Conservation (phyloP, 2,329 filamentous ascomycete genomes). For the Colletotrichum agaves region DNA sequence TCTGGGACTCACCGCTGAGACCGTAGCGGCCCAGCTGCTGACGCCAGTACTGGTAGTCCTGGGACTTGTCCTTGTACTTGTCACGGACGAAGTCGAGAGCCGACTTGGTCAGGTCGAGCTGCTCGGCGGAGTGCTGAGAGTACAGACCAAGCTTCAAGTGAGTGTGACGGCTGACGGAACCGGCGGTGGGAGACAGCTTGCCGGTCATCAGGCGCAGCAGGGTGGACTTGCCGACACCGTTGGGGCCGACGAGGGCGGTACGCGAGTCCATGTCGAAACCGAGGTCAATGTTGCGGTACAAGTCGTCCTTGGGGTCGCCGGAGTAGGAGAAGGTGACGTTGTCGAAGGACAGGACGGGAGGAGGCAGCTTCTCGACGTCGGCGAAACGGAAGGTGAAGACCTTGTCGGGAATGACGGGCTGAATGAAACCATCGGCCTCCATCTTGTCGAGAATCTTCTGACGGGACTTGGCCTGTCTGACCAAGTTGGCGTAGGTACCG, state of each 20-base stretch:
- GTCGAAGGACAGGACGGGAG: slow-evolving; percentile 95
- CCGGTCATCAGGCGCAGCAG: slow-evolving; percentile 96
- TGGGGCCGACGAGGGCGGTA: slow-evolving; percentile 95
- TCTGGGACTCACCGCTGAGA: slow-evolving; percentile 92
- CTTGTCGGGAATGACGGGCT: slow-evolving; percentile 84
- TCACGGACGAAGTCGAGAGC: slow-evolving; percentile 97
- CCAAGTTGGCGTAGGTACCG: slow-evolving; percentile 99
- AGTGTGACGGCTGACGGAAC: slow-evolving; percentile 89
- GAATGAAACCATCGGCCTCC: slow-evolving; percentile 99
- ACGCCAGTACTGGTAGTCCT: slow-evolving; percentile 99
- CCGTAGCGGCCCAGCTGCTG: slow-evolving; percentile 97
- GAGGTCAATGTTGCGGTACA: slow-evolving; percentile 96
- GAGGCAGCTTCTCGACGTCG: slow-evolving; percentile 98
- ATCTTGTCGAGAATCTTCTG: slow-evolving; percentile 99
- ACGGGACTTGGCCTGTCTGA: slow-evolving; percentile 97
- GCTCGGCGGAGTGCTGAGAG: slow-evolving; percentile 97
- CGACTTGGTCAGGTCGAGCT: slow-evolving; percentile 98
- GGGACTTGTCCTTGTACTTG: slow-evolving; percentile 87
- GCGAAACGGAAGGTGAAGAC: slow-evolving; percentile 99
- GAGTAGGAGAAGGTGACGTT: slow-evolving; percentile 99
- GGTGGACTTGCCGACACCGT: slow-evolving; percentile 99
- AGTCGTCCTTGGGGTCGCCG: slow-evolving; percentile 85
- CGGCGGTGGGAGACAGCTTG: slow-evolving; percentile 86
- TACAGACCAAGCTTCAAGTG: slow-evolving; percentile 99
- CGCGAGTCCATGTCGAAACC: slow-evolving; percentile 99